Evolutionary conservation across 805 yeast species (phyloP), one percentile per base, ranked within the genome.

Genomic region (Metschnikowia rubicola): DNA sequence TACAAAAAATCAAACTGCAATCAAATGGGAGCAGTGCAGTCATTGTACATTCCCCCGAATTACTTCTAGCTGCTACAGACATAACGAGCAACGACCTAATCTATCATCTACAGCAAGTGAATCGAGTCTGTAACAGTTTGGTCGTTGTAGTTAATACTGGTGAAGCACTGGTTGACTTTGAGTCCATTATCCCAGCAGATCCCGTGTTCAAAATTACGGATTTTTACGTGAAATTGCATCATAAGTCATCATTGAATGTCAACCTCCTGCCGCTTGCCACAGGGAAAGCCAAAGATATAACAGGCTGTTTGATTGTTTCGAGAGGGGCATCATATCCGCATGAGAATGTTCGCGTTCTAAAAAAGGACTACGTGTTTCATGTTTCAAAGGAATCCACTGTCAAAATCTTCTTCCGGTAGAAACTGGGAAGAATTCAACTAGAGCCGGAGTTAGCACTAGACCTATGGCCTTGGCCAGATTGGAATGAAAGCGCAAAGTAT

Each of bases 261-360:
- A 70, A 75, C 17, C 59, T 88, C 32, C 77, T 79, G 56, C 90
- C 96, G 1, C 67, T 89, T 49, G 72, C 78, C 3, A 88, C 96
- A 0, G 96, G 96, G 0, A 73, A 88, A 55, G 96, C 96, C 0
- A 79, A 78, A 38, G 96, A 89, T 60, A 78, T 87, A 2, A 84
- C 96, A 0, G 96, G 96, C 1, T 73, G 83, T 4, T 59, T 89
- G 35, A 71, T 78, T 0, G 73, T 89, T 0, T 65, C 83, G 0
- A 68, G 67, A 41, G 96, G 96, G 0, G 70, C 81, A 2, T 48
- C 71, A 2, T 65, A 74, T 3, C 37, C 58, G 0, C 54, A 55
- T 2, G 29, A 44, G 29, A 35, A 29, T 9, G 44, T 53, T 26
- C 45, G 45, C 29, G 73, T 81, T 0, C 53, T 62, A 2, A 92